Conservation (phyloP, 306 rosid genomes). For the Parietaria judaica region DNA sequence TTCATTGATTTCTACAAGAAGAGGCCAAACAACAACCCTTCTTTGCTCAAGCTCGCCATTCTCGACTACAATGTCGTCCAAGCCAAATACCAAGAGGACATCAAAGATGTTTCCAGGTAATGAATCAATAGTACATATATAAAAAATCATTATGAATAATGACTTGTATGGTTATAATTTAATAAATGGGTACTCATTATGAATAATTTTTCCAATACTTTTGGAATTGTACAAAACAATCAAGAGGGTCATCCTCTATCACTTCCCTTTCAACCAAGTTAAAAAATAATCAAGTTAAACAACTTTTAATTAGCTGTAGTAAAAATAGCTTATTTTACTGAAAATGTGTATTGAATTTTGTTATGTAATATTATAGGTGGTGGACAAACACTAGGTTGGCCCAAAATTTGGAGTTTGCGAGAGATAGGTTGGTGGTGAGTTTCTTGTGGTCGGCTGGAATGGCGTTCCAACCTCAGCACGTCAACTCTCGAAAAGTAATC, state of each 20-base stretch:
- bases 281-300: no score
- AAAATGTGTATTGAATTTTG: no score
- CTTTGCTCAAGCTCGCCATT: background rate
- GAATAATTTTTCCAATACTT: no score
- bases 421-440: slow-evolving; percentile 53
- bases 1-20: slow-evolving; percentile 1
- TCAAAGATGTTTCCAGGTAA: background rate
- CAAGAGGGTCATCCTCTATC: no score
- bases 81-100: background rate
- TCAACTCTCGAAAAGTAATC: slow-evolving; percentile 29
- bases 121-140: no score
- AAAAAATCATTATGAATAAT: no score
- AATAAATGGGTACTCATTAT: no score
- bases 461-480: slow-evolving; percentile 27
- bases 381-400: slow-evolving; percentile 41
- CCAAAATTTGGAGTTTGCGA: slow-evolving; percentile 31
- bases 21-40: background rate
- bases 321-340: no score
- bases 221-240: no score
- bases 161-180: no score
- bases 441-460: slow-evolving; percentile 44
- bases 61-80: background rate
- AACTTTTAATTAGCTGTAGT: no score
- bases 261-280: no score
- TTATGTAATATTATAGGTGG: slow-evolving; percentile 30